phyloP scores from a whole-genome alignment of 2,329 filamentous ascomycete genomes.

The Exophiala bonariae region DNA sequence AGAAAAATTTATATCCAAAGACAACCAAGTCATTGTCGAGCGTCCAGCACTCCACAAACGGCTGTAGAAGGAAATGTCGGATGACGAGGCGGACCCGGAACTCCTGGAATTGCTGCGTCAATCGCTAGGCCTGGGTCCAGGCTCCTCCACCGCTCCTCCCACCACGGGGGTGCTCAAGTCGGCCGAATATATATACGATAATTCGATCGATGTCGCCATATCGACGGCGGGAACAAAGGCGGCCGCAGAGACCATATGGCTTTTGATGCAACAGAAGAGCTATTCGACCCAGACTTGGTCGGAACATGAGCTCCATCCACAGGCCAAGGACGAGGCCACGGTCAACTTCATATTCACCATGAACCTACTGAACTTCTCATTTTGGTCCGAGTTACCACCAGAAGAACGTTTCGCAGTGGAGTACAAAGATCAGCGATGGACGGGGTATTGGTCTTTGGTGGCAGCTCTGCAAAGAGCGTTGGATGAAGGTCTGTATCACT shows the following conservation, averaged over 20 bases:
- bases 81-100: conserved; percentile 88
- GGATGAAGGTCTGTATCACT: conserved; percentile 69
- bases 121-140: conserved; percentile 66
- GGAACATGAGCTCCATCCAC: conserved; percentile 82
- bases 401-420: conserved; percentile 78
- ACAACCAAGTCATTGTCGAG: no score
- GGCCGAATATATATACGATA: conserved; percentile 86
- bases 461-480: conserved; percentile 82
- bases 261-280: conserved; percentile 76
- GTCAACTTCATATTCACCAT: conserved; percentile 95
- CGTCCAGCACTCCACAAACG: no score
- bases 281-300: conserved; percentile 88
- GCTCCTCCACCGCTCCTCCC: conserved; percentile 55
- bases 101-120: conserved; percentile 82
- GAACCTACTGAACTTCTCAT: conserved; percentile 95
- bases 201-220: conserved; percentile 88
- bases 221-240: conserved; percentile 79
- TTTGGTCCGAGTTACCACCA: conserved; percentile 77
- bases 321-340: conserved; percentile 70
- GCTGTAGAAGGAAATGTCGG: conserved; percentile 64
- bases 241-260: conserved; percentile 76
- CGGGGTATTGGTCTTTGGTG: conserved; percentile 92
- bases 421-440: conserved; percentile 80
- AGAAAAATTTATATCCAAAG: no score
- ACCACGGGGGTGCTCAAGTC: conserved; percentile 80